Conservation (phyloP, 2,329 filamentous ascomycete species). For the Scytalidium lignicola region DNA sequence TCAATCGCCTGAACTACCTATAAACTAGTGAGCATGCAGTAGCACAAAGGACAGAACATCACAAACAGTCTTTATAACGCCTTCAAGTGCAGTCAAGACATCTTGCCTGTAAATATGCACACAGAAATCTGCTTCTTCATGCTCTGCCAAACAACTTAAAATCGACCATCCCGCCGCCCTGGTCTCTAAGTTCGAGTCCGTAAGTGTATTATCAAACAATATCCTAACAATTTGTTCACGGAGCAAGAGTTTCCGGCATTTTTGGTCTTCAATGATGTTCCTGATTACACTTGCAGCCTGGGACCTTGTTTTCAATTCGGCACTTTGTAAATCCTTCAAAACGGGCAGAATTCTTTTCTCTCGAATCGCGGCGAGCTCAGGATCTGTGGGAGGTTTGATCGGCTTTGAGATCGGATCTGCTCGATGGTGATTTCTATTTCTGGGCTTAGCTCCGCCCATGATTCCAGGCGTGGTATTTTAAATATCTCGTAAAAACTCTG, state of each 20-base stretch:
- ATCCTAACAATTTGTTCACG: conserved; percentile 61
- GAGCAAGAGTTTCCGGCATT: conserved; percentile 59
- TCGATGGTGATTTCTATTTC: conserved; percentile 46
- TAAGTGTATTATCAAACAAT: conserved; percentile 58
- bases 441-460: conserved; percentile 56
- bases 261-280: conserved; percentile 56
- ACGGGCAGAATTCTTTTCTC: conserved; percentile 60
- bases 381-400: conserved; percentile 57
- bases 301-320: conserved; percentile 54
- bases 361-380: conserved; percentile 57
- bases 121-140: conserved; percentile 63
- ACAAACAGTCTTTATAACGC: conserved; percentile 48
- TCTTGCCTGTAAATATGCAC: conserved; percentile 60
- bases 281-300: conserved; percentile 54
- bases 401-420: conserved; percentile 52
- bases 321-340: conserved; percentile 53
- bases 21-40: conserved; percentile 5
- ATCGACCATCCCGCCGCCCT: conserved; percentile 65
- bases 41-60: not conserved
- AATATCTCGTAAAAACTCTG: not conserved
- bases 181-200: conserved; percentile 57
- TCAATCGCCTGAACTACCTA: conserved; percentile 25
- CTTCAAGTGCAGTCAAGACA: conserved; percentile 54
- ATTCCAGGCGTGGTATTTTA: conserved; percentile 2
- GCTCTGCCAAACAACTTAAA: conserved; percentile 53